Evolutionary conservation across 2,329 filamentous ascomycete species (phyloP), one percentile per base, ranked within the genome.

Genomic region (Cladosporium sp.): DNA sequence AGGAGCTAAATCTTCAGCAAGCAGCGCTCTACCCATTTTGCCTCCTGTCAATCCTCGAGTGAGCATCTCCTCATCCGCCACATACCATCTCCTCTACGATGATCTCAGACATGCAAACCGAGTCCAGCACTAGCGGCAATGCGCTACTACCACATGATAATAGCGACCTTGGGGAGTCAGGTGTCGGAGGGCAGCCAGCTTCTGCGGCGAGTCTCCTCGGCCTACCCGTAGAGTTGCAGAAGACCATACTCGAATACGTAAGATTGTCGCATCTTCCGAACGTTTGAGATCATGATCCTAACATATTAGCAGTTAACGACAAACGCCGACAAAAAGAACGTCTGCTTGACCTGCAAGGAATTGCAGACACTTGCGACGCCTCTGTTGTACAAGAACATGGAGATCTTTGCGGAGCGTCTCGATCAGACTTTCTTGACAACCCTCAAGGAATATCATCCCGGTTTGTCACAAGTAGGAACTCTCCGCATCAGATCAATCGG

Each of bases 221-320:
- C 8, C 49, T 62, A 4, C 44, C 59, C 3, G 59, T 34, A 2
- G 59, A 62, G 59, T 30, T 62, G 28, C 59, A 62, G 30, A 62
- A 34, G 10, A 26, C 11, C 15, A 54, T 62, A 11, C 41, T 62
- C 18, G 59, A 62, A 24, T 62, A 62, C 15, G 21, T 51, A 3
- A 21, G 47, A 11, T 24, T 51, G 36, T 6, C 15, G 14, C 36
- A 18, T 18, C 14, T 18, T 11, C 11, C 1, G 36, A 1, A 6
- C 28, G 3, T 1, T 41, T 41, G 14, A 18, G 3, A 18, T 6
- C 4, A 18, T 14, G n/a, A n/a, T 24, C 6, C 8, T 51, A n/a
- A 51, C 47, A 1, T 1, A 2, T 51, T 21, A 26, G 12, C n/a
- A 51, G 47, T n/a, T 62, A 11, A 54, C 47, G 4, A 52, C 47